Evolutionary conservation across 306 rosid species (phyloP).

Genomic region (Cicer pinnatifidum): DNA sequence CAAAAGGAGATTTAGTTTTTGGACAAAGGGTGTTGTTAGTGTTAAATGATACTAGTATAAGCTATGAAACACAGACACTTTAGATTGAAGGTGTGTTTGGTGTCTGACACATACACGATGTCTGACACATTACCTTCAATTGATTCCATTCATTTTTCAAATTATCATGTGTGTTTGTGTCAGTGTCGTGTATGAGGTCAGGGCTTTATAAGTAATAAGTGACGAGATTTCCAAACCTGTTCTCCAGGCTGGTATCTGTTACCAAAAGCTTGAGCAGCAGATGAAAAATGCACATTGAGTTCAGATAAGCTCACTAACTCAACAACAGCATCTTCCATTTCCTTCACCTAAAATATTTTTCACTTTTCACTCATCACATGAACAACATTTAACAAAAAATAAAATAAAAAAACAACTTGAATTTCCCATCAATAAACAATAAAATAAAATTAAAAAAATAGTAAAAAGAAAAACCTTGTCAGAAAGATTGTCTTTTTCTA

Average conservation of each 20-base stretch:
- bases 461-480: conserved; percentile 54
- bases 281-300: conserved; percentile 59
- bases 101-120: too few relatives aligned
- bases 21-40: not conserved
- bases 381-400: not conserved
- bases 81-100: too few relatives aligned
- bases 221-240: conserved; percentile 56
- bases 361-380: conserved; percentile 31
- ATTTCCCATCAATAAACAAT: not conserved
- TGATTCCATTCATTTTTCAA: too few relatives aligned
- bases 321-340: conserved; percentile 69
- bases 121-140: too few relatives aligned
- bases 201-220: not conserved
- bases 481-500: conserved; percentile 65
- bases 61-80: too few relatives aligned
- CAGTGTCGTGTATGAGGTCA: too few relatives aligned
- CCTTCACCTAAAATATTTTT: conserved; percentile 61
- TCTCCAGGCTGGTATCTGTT: conserved; percentile 63
- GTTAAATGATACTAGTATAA: not conserved
- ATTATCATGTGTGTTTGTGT: too few relatives aligned
- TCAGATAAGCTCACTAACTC: conserved; percentile 61
- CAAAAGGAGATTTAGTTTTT: conserved; percentile 37
- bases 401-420: not conserved
- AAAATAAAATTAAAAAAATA: not conserved
- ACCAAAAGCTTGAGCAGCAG: conserved; percentile 65